Evolutionary conservation across 345 rosid species (phyloP), one percentile per base, ranked within the genome.

Genomic region (Salix koriyanagi): DNA sequence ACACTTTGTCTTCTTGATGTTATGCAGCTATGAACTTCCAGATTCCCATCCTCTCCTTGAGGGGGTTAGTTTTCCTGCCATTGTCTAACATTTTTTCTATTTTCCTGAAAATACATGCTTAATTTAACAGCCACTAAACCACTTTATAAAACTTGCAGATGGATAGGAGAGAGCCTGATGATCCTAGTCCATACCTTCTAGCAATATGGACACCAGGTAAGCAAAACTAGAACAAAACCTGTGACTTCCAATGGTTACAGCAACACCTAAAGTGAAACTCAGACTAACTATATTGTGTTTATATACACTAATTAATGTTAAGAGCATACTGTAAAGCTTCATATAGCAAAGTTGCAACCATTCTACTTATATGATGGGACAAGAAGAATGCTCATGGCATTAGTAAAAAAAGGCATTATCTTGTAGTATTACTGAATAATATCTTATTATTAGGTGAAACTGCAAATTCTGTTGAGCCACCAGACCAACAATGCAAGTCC

Each of bases 181-280:
- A 96, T 80, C 98, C 97, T 36, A 77, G 92, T 79, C 87, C 88
- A 26, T 96, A 94, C 77, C 90, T 94, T 75, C 94, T 96, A 65
- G 98, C 99, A 61, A 89, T 94, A 81, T 96, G 99, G 99, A 89
- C 97, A 72, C 99, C 99, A 86, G 99, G 99, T 92, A 76, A 76
- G 77, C 37, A 34, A 34, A 34, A 34, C 37, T 34, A 5, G 37
- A 36, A 67, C 30, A 54, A 65, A 23, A 25, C 16, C 12, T 44
- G 46, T 44, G 19, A 14, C 71, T 58, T 19, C n/a, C 48, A 48
- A 73, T 28, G 34, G 15, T 37, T 26, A 32, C 16, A 30, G 64
- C 41, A 2, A 1, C 9, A 8, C 1, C 30, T 7, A 50, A 37
- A 67, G 44, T 6, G 26, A 30, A 68, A 7, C 26, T 41, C 44